Base-by-base conservation (phyloP, 257 asterid species). In the Fraxinus anomala region DNA sequence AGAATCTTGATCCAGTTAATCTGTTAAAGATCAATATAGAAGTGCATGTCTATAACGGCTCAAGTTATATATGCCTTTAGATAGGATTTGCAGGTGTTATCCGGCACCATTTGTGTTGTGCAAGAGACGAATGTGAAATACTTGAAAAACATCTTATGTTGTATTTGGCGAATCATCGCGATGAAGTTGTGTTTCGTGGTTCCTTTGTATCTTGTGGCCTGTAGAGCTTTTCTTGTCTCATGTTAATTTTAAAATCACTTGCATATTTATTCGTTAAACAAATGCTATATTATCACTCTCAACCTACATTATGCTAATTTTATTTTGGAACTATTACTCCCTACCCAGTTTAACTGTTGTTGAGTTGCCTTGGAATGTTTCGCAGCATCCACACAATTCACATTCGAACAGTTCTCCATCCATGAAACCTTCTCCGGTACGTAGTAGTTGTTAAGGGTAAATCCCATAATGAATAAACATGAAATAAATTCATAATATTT, bases 61-160 rank as follows among this genome's bases (percentile, higher is more conserved):
- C 83, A 42, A 83, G 63, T 10, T 10, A 70, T 79, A 78, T 82
- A 85, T 76, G 77, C 51, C 73, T 79, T 76, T 76, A 78, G 81
- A 80, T 80, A 68, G 85, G 87, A 79, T 87, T 81, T 75, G 88
- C 87, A 76, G 86, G 83, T 83, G 77, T 83, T 79, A 72, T 72
- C 76, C 80, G 87, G 76, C 84, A 65, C 82, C 80, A 80, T 86
- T 87, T 83, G 86, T 88, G 91, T 90, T 81, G 79, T 91, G 96
- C 87, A 90, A 82, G 73, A 75, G 79, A 75, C 72, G 81, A 86
- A 83, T 82, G 63, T 81, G 80, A 68, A 68, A 73, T 72, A 87
- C 89, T 79, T 44, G 59, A 42, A 79, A 70, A 40, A 47, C 71
- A 11, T 37, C 80, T 89, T 89, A 77, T 79, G 79, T 80, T 79